A percentile compares a stretch with the other conserved stretches of the same genome.
Evolutionary conservation across 192 early-diverging fungal species (phyloP).

Genomic region (Phlyctochytrium bullatum): DNA sequence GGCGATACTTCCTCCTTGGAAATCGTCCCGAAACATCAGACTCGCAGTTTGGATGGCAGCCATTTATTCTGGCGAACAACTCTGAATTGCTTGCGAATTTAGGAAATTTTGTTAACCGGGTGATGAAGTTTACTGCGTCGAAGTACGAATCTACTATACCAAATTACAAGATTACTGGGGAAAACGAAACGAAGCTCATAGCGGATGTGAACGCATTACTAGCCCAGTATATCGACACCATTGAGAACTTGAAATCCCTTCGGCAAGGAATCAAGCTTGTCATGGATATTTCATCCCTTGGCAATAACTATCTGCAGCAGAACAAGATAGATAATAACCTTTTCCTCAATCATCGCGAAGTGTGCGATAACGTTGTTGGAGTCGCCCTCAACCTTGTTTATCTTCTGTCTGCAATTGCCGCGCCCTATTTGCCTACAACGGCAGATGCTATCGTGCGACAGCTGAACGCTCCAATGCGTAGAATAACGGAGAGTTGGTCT

Average conservation of each 20-base stretch:
- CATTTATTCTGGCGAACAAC: conserved; percentile 94
- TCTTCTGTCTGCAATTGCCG: conserved; percentile 79
- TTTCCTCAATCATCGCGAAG: conserved; percentile 69
- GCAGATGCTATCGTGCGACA: conserved; percentile 75
- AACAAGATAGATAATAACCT: conserved; percentile 87
- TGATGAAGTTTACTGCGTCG: conserved; percentile 87
- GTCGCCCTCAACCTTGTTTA: conserved; percentile 86
- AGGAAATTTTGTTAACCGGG: conserved; percentile 98
- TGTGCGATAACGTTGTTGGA: conserved; percentile 86
- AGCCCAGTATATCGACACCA: conserved; percentile 67
- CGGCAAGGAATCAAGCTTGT: conserved; percentile 74
- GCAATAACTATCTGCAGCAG: conserved; percentile 94
- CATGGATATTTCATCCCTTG: conserved; percentile 93
- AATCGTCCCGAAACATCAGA: conserved; percentile 92
- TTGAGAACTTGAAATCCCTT: conserved; percentile 80
- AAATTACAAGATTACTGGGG: conserved; percentile 46
- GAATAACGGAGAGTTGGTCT: conserved; percentile 71
- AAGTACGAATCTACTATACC: conserved; percentile 90
- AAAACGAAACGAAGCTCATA: conserved; percentile 68
- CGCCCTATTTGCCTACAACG: conserved; percentile 92
- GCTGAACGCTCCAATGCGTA: conserved; percentile 77
- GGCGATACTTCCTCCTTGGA: conserved; percentile 94
- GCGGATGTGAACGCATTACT: conserved; percentile 80
- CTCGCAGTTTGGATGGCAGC: conserved; percentile 89
- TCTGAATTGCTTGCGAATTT: conserved; percentile 90